phyloP scores from a whole-genome alignment of 2,329 filamentous ascomycete genomes.

The Lasiodiplodia sp. region DNA sequence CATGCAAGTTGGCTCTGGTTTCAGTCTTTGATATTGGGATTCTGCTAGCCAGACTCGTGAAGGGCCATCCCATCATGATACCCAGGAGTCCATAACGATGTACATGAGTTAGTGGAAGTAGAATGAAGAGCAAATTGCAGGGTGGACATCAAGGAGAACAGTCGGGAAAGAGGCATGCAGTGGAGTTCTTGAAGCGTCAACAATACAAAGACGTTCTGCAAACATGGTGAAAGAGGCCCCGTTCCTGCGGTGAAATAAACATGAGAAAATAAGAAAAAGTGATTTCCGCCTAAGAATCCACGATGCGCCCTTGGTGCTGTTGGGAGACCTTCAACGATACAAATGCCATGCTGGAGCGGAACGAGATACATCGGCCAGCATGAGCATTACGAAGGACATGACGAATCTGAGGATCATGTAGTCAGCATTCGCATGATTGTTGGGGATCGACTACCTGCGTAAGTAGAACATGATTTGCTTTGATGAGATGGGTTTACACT shows the following conservation, averaged over 20 bases:
- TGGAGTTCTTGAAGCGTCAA: neutral
- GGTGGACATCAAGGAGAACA: neutral
- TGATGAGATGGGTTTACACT: neutral
- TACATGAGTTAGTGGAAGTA: neutral
- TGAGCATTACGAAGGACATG: neutral
- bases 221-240: neutral
- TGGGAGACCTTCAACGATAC: neutral
- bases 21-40: neutral
- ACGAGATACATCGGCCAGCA: neutral
- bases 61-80: conserved; percentile 18
- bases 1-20: conserved; percentile 2
- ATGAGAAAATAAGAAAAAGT: neutral
- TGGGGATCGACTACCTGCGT: too few species aligned
- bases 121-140: neutral
- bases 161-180: neutral
- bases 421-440: neutral
- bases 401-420: neutral
- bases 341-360: neutral
- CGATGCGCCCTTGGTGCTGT: neutral
- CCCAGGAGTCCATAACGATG: conserved; percentile 10
- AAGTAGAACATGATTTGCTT: neutral
- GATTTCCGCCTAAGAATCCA: neutral
- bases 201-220: neutral
- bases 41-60: conserved; percentile 13
- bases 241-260: neutral